phyloP scores from a whole-genome alignment of 495 filamentous ascomycete genomes.

The Chaetomidium leptoderma region DNA sequence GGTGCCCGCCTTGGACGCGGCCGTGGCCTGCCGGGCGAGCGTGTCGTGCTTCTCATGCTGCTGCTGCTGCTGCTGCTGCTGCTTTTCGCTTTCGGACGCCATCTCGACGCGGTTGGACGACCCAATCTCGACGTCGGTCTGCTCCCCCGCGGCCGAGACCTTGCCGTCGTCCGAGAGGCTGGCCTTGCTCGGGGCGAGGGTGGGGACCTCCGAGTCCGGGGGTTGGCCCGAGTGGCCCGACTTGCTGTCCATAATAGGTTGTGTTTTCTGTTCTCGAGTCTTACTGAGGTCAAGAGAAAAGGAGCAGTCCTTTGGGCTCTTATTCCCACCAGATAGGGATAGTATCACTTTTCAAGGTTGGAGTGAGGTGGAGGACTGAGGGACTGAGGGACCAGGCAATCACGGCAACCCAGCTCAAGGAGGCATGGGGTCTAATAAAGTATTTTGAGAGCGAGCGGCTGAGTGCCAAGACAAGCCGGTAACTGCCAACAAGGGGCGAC shows the following conservation, averaged over 20 bases:
- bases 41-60: conserved; percentile 8
- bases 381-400: too few species aligned
- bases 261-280: background rate
- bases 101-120: conserved; percentile 10
- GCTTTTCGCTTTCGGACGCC: background rate
- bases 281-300: background rate
- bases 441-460: too few species aligned
- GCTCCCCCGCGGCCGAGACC: conserved; percentile 13
- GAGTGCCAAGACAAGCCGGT: too few species aligned
- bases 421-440: too few species aligned
- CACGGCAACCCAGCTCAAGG: too few species aligned
- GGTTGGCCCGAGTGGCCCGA: conserved; percentile 5
- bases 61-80: background rate
- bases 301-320: background rate
- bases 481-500: too few species aligned
- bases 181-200: conserved; percentile 28
- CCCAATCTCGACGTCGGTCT: conserved; percentile 19
- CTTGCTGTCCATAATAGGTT: conserved; percentile 20
- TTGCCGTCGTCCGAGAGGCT: conserved; percentile 34
- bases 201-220: conserved; percentile 29
- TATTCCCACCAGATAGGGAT: too few species aligned
- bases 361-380: too few species aligned
- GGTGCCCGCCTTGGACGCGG: conserved; percentile 29
- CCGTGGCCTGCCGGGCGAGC: conserved; percentile 28
- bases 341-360: too few species aligned